These are phyloP conservation scores for Arachis hypogaea DNA, from an alignment of 306 rosid genomes.

Conservation along the genomic window DNA sequence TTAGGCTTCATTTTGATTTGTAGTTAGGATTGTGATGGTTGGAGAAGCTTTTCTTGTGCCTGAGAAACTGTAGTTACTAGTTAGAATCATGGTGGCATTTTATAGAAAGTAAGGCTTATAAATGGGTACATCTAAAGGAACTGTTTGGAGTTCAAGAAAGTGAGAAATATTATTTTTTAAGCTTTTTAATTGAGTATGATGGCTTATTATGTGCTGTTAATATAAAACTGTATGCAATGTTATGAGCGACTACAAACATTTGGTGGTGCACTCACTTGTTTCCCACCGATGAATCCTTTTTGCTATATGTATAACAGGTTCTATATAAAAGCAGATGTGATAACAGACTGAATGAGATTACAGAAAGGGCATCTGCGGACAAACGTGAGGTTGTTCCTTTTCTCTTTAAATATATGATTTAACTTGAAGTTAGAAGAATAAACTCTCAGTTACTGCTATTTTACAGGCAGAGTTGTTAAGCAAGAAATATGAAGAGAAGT, in stretches of 20 bases:
- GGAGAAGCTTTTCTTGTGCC: neutral
- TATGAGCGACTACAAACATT: constrained; percentile 12
- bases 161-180: constrained; percentile 3
- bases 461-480: constrained; percentile 78
- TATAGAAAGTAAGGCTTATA: constrained; percentile 31
- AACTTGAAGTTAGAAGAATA: constrained; percentile 22
- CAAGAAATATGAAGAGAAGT: constrained; percentile 90
- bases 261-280: constrained; percentile 27
- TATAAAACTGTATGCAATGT: constrained; percentile 19
- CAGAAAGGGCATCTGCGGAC: constrained; percentile 93
- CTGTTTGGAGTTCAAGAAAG: constrained; percentile 19
- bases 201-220: constrained; percentile 32
- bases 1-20: constrained; percentile 4
- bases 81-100: constrained; percentile 4
- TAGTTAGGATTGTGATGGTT: no score
- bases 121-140: constrained; percentile 23
- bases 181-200: constrained; percentile 7
- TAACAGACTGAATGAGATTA: constrained; percentile 88
- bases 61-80: constrained; percentile 15
- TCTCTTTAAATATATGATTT: constrained; percentile 26
- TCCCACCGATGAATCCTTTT: neutral
- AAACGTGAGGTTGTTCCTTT: constrained; percentile 74
- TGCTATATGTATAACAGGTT: constrained; percentile 59
- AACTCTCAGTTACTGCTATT: constrained; percentile 32
- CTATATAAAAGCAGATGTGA: constrained; percentile 91